Conservation (phyloP, 768 basidiomycete genomes). For the Xerocomellus intermedius region DNA sequence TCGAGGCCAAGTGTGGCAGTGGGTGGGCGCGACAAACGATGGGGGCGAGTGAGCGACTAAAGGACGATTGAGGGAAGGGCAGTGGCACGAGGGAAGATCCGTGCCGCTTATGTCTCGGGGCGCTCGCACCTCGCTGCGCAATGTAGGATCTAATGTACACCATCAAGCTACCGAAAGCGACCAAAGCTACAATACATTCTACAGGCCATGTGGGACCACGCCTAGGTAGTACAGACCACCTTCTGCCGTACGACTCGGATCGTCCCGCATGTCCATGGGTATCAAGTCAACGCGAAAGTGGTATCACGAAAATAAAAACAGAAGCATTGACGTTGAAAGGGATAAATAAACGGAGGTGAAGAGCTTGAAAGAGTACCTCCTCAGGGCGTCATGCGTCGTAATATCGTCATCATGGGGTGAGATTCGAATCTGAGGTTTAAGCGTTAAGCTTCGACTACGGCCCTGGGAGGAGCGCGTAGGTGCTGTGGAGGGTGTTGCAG, state of each 20-base stretch:
- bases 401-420: background rate
- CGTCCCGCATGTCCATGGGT: background rate
- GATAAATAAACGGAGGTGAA: background rate
- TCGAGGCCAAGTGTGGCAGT: too few relatives aligned
- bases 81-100: too few relatives aligned
- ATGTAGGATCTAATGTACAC: background rate
- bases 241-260: background rate
- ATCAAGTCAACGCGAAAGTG: background rate
- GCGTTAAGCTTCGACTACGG: background rate
- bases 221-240: background rate
- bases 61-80: too few relatives aligned
- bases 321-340: background rate
- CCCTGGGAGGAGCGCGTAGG: background rate
- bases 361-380: background rate
- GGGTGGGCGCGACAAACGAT: too few relatives aligned
- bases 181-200: background rate
- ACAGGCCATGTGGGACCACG: background rate
- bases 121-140: too few relatives aligned
- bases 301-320: constrained; percentile 1
- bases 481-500: background rate
- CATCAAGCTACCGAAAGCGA: background rate
- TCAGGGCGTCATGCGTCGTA: background rate
- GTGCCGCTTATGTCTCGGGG: too few relatives aligned
- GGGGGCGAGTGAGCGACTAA: too few relatives aligned
- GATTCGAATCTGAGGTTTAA: background rate